Base-by-base conservation (phyloP, 2,329 filamentous ascomycete species). In the Didymella arachidicola region DNA sequence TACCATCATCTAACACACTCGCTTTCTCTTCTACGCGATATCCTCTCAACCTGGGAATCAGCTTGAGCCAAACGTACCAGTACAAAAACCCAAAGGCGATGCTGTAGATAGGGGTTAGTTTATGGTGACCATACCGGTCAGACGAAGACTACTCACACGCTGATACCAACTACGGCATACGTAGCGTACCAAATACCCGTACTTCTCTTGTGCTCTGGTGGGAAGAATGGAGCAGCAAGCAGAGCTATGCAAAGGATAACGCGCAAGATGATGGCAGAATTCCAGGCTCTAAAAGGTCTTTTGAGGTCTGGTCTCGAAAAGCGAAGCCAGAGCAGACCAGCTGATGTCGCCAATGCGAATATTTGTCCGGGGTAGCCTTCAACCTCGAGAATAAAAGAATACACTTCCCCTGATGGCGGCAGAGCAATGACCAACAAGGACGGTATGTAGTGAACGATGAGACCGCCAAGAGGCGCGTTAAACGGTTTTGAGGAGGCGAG, bases 301-400 rank as follows among this genome's bases (percentile, higher is more conserved):
- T 82, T 80, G 0, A 89, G 77, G 50, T 88, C 82, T 1, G 87
- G 87, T 11, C 85, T 79, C 60, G 81, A 83, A 54, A 79, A 80
- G 0, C 89, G 83, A 6, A 92, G 78, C 74, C 85, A 83, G 0
- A 91, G 65, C 0, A 91, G 77, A 0, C 88, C 88, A 7, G 82
- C 63, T 0, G 84, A 84, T 0, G 86, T 78, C 0, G 86, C 84
- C 1, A 90, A 71, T 0, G 81, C 81, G 54, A 88, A 83, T 14
- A 91, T 78, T 57, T 89, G 86, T 0, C 81, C 86, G 0, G 88
- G 84, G 63, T 91, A 91, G 0, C 86, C 87, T 67, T 91, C 88
- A 0, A 91, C 86, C 45, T 92, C 88, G 0, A 91, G 78, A 27
- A 92, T 91, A 66, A 92, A 90, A 10, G 86, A 87, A 74, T 91